Evolutionary conservation across 257 asterid species (phyloP).

Genomic region (Thymus quinquecostatus): DNA sequence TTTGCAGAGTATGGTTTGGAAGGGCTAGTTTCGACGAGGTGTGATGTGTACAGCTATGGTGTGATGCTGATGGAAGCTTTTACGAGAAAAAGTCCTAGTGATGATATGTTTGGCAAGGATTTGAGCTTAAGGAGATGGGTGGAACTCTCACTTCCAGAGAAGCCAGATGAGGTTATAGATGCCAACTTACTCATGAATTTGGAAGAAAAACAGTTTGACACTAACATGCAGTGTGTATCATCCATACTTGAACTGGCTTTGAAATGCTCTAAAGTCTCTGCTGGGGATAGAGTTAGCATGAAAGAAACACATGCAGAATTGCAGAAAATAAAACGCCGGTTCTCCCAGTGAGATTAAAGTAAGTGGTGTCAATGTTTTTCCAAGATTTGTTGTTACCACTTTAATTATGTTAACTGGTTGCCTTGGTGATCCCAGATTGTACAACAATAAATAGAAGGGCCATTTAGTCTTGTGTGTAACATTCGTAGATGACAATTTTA

Average conservation of each 20-base stretch:
- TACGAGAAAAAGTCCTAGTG: neutral
- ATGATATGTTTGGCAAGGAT: neutral
- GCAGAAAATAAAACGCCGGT: neutral
- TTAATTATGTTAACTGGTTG: too few relatives aligned
- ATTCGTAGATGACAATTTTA: too few relatives aligned
- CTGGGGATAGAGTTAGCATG: neutral
- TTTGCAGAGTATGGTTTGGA: neutral
- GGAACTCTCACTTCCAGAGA: neutral
- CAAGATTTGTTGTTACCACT: neutral
- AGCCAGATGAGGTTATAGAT: neutral
- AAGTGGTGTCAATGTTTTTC: neutral
- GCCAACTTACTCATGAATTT: neutral
- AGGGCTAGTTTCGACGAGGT: neutral
- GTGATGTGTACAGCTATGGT: neutral
- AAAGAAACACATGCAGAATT: neutral
- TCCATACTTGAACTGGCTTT: neutral
- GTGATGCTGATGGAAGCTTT: neutral
- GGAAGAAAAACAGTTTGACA: neutral
- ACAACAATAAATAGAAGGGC: too few relatives aligned
- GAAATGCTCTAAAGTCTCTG: neutral
- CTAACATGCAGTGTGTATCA: neutral
- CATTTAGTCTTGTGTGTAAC: too few relatives aligned
- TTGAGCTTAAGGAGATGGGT: constrained; percentile 17
- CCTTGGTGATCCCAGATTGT: too few relatives aligned
- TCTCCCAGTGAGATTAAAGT: neutral